phyloP scores from a whole-genome alignment of 768 basidiomycete species.

The Mycena latifolia region DNA sequence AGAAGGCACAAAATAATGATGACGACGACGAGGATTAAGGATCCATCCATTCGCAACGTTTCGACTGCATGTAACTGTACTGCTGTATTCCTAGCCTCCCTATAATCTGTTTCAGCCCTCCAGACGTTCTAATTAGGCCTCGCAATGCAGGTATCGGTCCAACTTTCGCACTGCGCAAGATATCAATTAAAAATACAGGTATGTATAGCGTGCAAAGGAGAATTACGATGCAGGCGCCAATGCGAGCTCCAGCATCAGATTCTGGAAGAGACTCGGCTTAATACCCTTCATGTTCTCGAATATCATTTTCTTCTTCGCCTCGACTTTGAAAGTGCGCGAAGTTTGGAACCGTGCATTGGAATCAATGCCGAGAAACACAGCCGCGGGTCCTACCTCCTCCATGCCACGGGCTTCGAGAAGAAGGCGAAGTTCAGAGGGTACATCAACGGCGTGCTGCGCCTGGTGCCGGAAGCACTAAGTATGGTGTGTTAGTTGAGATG shows the following conservation, averaged over 20 bases:
- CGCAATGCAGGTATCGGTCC: too few relatives aligned
- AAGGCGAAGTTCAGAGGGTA: neutral
- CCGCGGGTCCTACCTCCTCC: conserved; percentile 16
- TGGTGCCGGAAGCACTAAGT: conserved; percentile 7
- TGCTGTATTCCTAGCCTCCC: conserved; percentile 30
- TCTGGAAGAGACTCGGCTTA: conserved; percentile 9
- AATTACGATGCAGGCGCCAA: neutral
- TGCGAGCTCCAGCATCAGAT: conserved; percentile 8
- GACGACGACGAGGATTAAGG: conserved; percentile 74
- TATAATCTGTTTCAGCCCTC: neutral
- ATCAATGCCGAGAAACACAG: conserved; percentile 3
- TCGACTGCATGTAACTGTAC: conserved; percentile 27
- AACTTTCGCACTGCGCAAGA: neutral
- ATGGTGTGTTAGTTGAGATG: neutral
- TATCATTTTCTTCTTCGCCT: neutral
- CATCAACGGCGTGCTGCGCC: neutral
- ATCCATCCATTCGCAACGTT: too few relatives aligned
- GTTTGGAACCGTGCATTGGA: neutral
- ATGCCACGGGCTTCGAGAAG: conserved; percentile 2
- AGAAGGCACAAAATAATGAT: conserved; percentile 64
- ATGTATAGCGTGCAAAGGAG: too few relatives aligned
- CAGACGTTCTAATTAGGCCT: too few relatives aligned
- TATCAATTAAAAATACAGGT: neutral
- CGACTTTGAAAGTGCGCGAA: neutral
- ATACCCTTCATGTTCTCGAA: conserved; percentile 2